Base-by-base conservation (phyloP, 805 yeast species). In the Candida easanensis region DNA sequence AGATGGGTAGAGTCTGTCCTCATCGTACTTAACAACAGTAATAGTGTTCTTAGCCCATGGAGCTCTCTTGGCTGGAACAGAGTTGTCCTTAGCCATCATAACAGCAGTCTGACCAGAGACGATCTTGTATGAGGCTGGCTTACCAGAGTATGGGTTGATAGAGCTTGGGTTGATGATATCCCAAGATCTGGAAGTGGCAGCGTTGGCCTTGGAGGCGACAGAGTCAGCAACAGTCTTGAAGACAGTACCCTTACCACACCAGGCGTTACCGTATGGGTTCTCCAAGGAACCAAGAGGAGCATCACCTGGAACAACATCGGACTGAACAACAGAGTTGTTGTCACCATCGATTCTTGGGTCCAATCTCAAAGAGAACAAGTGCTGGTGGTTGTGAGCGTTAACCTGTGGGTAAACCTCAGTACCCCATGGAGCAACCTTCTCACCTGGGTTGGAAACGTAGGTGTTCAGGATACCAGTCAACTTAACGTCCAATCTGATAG, bases 361-460 rank as follows among this genome's bases (percentile, higher is more conserved):
- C 52, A 85, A 62, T 71, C 95, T 77, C 53, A 85, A 71, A 16
- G 88, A 76, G 65, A 85, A 85, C 68, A 85, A 66, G 68, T 85
- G 93, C 73, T 86, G 95, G 68, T 85, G 95, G 65, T 85, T 84
- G 69, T 85, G 91, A 33, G 95, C 95, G 58, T 83, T 83, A 43
- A 82, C 87, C 52, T 78, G 76, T 46, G 93, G 93, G 63, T 84
- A 84, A 41, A 85, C 91, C 54, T 73, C 71, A 25, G 91, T 82
- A 46, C 91, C 95, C 83, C 85, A 85, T 55, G 87, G 88, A 18
- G 82, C 84, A 51, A 76, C 60, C 34, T 73, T 78, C 64, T 84
- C 93, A 53, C 71, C 82, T 46, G 79, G 82, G 44, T 70, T 79
- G 50, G 82, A 70, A 45, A 77, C 63, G 61, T 71, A 82, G 19